phyloP scores from a whole-genome alignment of 345 rosid genomes.

The Cardamine resedifolia region DNA sequence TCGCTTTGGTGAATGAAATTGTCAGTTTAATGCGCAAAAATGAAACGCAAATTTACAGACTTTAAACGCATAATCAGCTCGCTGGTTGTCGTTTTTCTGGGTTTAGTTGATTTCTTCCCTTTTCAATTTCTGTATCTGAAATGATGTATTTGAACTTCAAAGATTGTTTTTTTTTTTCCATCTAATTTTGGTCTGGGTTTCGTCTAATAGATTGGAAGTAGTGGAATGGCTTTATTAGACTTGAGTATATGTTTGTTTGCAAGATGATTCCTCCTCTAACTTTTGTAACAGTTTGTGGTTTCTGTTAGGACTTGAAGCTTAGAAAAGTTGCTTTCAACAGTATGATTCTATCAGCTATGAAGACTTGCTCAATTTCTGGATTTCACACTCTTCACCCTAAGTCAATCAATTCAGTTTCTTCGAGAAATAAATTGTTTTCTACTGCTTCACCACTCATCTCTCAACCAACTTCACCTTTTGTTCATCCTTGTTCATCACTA shows the following conservation, averaged over 20 bases:
- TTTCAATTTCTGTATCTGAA: not conserved
- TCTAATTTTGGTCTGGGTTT: not conserved
- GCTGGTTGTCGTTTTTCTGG: not conserved
- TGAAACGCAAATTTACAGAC: not conserved
- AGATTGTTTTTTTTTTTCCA: not conserved
- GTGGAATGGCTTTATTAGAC: not conserved
- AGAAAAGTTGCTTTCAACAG: slow-evolving; percentile 21
- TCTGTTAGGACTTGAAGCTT: slow-evolving; percentile 38
- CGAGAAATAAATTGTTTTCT: slow-evolving; percentile 28
- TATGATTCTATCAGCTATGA: slow-evolving; percentile 43
- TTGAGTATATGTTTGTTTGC: not conserved
- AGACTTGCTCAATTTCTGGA: slow-evolving; percentile 42
- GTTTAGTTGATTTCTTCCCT: not conserved
- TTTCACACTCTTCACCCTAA: slow-evolving; percentile 34
- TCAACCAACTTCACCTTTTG: slow-evolving; percentile 29
- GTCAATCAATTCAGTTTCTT: slow-evolving; percentile 18
- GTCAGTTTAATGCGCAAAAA: not conserved
- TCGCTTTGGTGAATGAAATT: not conserved
- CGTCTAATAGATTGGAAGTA: not conserved
- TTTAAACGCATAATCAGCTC: not conserved
- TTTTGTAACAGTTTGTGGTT: slow-evolving; percentile 30
- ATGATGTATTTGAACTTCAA: slow-evolving; percentile 20
- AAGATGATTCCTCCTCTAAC: slow-evolving; percentile 10
- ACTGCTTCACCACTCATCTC: slow-evolving; percentile 38
- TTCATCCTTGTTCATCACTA: slow-evolving; percentile 46